These are phyloP conservation scores for Polygonum aviculare DNA, from an alignment of 148 eudicot genomes.

Conservation along the genomic window DNA sequence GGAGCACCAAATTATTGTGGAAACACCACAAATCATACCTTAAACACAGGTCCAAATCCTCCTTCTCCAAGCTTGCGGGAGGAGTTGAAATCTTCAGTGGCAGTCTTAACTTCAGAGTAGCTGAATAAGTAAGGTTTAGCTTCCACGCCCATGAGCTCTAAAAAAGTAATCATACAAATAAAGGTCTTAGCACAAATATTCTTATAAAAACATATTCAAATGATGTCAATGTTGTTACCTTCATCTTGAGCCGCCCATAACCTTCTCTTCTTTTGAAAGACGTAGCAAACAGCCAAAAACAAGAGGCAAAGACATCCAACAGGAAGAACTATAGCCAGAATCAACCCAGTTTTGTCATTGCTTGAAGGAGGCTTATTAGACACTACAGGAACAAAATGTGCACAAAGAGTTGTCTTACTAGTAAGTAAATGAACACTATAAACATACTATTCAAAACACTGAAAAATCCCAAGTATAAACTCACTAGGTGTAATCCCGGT, in stretches of 20 bases:
- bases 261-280: constrained; percentile 36
- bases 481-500: no score
- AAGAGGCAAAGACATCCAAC: constrained; percentile 35
- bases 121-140: constrained; percentile 47
- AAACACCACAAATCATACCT: constrained; percentile 12
- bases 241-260: no score
- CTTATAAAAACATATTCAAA: not conserved
- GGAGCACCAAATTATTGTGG: not conserved
- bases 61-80: constrained; percentile 38
- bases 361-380: no score
- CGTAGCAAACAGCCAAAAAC: constrained; percentile 26
- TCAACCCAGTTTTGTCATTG: no score
- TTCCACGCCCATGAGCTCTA: constrained; percentile 62
- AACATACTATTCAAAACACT: no score
- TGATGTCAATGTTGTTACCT: constrained; percentile 32
- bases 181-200: not conserved
- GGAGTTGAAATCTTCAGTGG: constrained; percentile 33
- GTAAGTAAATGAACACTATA: no score
- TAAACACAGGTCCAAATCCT: constrained; percentile 36
- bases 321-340: constrained; percentile 58
- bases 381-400: no score
- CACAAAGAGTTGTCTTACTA: no score
- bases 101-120: no score
- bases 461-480: no score
- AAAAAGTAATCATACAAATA: constrained; percentile 4